phyloP scores from a whole-genome alignment of 768 basidiomycete genomes.

The Scleroderma citrinum region DNA sequence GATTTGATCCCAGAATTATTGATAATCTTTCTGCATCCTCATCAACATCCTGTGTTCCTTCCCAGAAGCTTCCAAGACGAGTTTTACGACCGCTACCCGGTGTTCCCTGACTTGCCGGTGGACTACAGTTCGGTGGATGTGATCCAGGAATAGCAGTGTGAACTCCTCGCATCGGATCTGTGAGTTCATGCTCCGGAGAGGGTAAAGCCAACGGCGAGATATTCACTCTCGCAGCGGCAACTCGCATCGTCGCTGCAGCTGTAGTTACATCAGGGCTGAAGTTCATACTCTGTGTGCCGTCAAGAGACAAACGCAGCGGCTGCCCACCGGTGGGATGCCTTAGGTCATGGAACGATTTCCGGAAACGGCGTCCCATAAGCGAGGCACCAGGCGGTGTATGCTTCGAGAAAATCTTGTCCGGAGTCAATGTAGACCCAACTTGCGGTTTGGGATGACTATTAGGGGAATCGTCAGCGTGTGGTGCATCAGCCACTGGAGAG shows the following conservation, averaged over 20 bases:
- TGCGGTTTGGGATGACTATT: not conserved
- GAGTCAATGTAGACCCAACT: constrained; percentile 13
- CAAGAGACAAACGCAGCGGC: constrained; percentile 22
- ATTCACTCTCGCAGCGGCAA: constrained; percentile 78
- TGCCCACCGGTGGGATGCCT: constrained; percentile 25
- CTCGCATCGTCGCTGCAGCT: constrained; percentile 76
- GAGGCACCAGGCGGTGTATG: constrained; percentile 20
- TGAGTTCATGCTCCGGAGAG: constrained; percentile 86
- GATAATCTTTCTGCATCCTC: constrained; percentile 22
- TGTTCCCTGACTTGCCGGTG: constrained; percentile 33
- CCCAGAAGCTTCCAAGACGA: constrained; percentile 68
- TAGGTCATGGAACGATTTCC: constrained; percentile 42
- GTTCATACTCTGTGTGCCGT: constrained; percentile 23
- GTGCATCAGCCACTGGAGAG: constrained; percentile 8
- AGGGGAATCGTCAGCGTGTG: constrained; percentile 15
- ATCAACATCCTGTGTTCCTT: constrained; percentile 67
- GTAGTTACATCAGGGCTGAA: constrained; percentile 52
- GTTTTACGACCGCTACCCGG: constrained; percentile 49
- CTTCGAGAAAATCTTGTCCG: constrained; percentile 23
- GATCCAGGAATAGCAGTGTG: constrained; percentile 62
- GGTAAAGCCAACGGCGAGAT: constrained; percentile 85
- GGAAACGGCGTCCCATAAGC: constrained; percentile 35
- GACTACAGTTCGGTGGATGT: constrained; percentile 35
- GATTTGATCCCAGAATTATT: constrained; percentile 19
- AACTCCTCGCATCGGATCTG: constrained; percentile 81